Evolutionary conservation across 169 alveolate species (phyloP).

Genomic region (Cryptosporidium viatorum): DNA sequence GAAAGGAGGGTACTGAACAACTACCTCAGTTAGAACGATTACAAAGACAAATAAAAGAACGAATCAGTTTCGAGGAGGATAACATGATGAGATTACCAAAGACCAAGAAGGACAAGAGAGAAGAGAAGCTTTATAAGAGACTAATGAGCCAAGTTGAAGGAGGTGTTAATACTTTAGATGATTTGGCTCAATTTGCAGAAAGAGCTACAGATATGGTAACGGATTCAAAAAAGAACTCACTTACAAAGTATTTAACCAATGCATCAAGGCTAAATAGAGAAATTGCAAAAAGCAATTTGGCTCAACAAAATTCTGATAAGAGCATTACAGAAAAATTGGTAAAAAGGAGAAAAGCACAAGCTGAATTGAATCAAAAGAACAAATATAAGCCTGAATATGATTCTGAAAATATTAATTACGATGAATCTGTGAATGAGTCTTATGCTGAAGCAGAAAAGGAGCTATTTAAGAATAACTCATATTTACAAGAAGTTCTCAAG

Average conservation of each 20-base stretch:
- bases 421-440: slow-evolving; percentile 42
- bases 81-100: slow-evolving; percentile 66
- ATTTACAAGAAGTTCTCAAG: slow-evolving; percentile 76
- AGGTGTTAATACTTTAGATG: slow-evolving; percentile 63
- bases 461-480: slow-evolving; percentile 34
- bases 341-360: slow-evolving; percentile 36
- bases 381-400: slow-evolving; percentile 66
- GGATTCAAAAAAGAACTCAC: slow-evolving; percentile 46
- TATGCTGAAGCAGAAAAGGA: slow-evolving; percentile 24
- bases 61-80: slow-evolving; percentile 49
- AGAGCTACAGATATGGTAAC: slow-evolving; percentile 64
- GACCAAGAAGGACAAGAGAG: slow-evolving; percentile 69
- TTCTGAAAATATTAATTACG: slow-evolving; percentile 10
- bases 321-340: slow-evolving; percentile 63
- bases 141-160: slow-evolving; percentile 46
- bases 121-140: slow-evolving; percentile 56
- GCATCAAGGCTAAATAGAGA: slow-evolving; percentile 37
- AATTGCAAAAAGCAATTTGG: slow-evolving; percentile 8
- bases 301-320: slow-evolving; percentile 44
- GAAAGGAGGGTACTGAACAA: slow-evolving; percentile 27
- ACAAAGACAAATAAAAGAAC: slow-evolving; percentile 38
- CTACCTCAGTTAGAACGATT: slow-evolving; percentile 68
- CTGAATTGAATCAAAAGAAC: slow-evolving; percentile 15
- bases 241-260: slow-evolving; percentile 38
- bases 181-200: slow-evolving; percentile 74